Evolutionary conservation across 2,329 filamentous ascomycete genomes (phyloP).

Genomic region (Capronia americana): DNA sequence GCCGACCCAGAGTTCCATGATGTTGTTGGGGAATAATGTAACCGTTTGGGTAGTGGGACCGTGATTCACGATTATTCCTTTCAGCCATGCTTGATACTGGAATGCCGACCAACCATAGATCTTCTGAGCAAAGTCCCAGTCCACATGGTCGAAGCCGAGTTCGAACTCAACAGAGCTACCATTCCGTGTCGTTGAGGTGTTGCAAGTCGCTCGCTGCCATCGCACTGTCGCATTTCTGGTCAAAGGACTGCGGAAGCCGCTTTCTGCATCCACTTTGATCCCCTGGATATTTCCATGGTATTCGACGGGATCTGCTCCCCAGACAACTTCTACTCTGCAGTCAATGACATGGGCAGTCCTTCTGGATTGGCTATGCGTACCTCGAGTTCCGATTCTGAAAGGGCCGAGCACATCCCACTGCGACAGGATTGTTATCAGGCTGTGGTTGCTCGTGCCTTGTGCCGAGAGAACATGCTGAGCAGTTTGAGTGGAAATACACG

Average conservation of each 20-base stretch:
- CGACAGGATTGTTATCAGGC: conserved; percentile 40
- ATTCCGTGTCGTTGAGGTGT: conserved; percentile 39
- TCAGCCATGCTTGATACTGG: conserved; percentile 65
- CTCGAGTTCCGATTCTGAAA: conserved; percentile 65
- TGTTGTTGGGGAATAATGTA: conserved; percentile 54
- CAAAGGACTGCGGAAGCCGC: conserved; percentile 58
- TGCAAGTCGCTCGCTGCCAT: conserved; percentile 54
- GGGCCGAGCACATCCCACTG: conserved; percentile 62
- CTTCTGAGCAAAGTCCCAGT: conserved; percentile 60
- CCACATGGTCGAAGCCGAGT: conserved; percentile 57
- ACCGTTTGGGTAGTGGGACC: conserved; percentile 41
- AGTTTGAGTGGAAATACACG: neutral
- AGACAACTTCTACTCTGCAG: conserved; percentile 57
- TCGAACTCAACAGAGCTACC: conserved; percentile 49
- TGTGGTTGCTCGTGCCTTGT: conserved; percentile 1
- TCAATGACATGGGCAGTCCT: conserved; percentile 15
- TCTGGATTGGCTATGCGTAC: conserved; percentile 43
- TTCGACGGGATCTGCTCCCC: conserved; percentile 66
- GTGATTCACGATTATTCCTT: conserved; percentile 48
- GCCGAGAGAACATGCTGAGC: conserved; percentile 19
- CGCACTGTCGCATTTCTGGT: conserved; percentile 56
- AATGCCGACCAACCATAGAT: conserved; percentile 66
- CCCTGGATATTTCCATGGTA: conserved; percentile 59
- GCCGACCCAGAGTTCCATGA: conserved; percentile 62
- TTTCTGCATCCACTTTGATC: conserved; percentile 51